Conservation (phyloP, 352 stramenopile species). For the Phytophthora macrochlamydospora region DNA sequence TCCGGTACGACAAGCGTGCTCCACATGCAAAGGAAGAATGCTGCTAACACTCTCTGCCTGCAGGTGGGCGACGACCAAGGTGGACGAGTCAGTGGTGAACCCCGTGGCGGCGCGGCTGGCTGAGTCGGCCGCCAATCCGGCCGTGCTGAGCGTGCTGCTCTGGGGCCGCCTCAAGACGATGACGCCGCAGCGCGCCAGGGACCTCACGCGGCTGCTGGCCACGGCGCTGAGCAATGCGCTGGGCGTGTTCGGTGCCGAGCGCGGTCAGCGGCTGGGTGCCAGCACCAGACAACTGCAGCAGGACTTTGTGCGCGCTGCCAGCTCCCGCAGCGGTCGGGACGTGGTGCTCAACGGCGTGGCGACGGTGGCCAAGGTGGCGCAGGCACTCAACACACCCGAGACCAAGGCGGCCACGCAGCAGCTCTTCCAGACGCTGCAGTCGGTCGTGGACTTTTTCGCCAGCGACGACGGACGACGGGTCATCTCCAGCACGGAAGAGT, state of each 20-base stretch:
- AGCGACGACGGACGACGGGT: slow-evolving; percentile 61
- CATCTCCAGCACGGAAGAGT: slow-evolving; percentile 61
- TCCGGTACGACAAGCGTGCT: slow-evolving; percentile 35
- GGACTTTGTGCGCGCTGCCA: slow-evolving; percentile 52
- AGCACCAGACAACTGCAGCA: slow-evolving; percentile 55
- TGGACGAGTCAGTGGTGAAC: slow-evolving; percentile 66
- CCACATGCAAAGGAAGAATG: not conserved
- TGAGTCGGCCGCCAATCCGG: slow-evolving; percentile 75
- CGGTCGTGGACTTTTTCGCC: slow-evolving; percentile 76
- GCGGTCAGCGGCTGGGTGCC: slow-evolving; percentile 39
- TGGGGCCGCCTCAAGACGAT: slow-evolving; percentile 78
- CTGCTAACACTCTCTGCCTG: not conserved
- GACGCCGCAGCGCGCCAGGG: slow-evolving; percentile 72
- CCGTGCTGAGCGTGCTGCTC: slow-evolving; percentile 74
- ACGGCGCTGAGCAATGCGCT: slow-evolving; percentile 60
- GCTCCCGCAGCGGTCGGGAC: slow-evolving; percentile 59
- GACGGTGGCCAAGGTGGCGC: slow-evolving; percentile 61
- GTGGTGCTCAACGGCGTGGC: slow-evolving; percentile 70
- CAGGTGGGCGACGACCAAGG: slow-evolving; percentile 57
- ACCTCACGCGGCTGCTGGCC: slow-evolving; percentile 70
- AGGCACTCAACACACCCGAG: slow-evolving; percentile 78
- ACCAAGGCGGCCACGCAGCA: slow-evolving; percentile 69
- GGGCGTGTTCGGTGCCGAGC: slow-evolving; percentile 56
- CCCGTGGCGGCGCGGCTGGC: slow-evolving; percentile 58
- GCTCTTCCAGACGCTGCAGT: slow-evolving; percentile 67